Conservation (phyloP, 1,139 yeast species). For the Diutina siamensis region DNA sequence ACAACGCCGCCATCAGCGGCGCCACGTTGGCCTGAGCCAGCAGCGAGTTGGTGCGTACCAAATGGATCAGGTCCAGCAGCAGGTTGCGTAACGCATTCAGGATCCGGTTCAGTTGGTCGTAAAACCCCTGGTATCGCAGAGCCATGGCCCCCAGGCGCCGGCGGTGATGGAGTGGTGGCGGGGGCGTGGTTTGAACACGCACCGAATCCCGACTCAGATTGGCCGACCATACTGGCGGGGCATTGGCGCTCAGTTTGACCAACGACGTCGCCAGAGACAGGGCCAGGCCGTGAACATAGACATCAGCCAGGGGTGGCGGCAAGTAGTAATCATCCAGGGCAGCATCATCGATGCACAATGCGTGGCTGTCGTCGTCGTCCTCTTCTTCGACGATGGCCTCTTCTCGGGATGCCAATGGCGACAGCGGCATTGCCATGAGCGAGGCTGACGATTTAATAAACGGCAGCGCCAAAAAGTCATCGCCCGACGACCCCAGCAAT, state of each 20-base stretch:
- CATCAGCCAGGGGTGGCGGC: background rate
- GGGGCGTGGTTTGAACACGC: background rate
- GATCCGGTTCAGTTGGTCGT: conserved; percentile 5
- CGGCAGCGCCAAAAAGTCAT: conserved; percentile 2
- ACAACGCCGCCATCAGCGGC: conserved; percentile 2
- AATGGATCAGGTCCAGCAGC: conserved; percentile 2
- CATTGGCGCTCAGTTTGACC: background rate
- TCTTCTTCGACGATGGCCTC: conserved; percentile 6
- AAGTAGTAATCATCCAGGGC: conserved; percentile 2
- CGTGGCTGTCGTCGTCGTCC: conserved; percentile 2
- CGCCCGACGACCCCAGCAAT: background rate
- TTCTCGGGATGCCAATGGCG: background rate
- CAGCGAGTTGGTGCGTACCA: conserved; percentile 2
- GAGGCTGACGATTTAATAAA: background rate
- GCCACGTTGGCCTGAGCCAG: background rate
- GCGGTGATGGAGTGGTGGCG: background rate
- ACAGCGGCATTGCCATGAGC: background rate
- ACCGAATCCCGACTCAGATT: conserved; percentile 3
- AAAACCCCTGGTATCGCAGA: conserved; percentile 1
- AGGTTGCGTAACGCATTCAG: conserved; percentile 3
- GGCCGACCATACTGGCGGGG: conserved; percentile 1
- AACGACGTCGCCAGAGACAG: conserved; percentile 1
- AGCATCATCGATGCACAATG: conserved; percentile 3
- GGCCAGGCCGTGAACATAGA: background rate
- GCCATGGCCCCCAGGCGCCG: conserved; percentile 5